A percentile compares a stretch with the other conserved stretches of the same genome.
phyloP scores from a whole-genome alignment of 148 eudicot species.

The Chenopodium berlandieri region DNA sequence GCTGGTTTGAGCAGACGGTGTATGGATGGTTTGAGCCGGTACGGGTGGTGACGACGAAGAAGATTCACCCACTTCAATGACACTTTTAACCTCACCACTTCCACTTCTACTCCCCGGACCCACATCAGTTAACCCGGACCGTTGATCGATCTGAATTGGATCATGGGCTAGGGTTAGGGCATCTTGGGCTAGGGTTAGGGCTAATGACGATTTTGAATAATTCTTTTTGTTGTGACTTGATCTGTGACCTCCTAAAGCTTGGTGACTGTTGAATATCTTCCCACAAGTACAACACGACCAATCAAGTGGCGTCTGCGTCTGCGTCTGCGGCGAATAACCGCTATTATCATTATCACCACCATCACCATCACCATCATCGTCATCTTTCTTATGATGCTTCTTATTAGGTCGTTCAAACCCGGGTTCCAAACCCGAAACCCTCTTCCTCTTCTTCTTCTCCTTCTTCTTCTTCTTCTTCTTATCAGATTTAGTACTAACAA shows the following conservation, averaged over 20 bases:
- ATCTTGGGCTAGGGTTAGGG: background rate
- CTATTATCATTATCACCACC: background rate
- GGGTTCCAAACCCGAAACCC: no score
- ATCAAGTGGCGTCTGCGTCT: background rate
- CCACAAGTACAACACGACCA: constrained; percentile 32
- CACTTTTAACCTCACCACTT: background rate
- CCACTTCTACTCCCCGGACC: background rate
- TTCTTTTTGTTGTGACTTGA: constrained; percentile 35
- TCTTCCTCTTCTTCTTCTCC: background rate
- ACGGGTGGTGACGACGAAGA: no score
- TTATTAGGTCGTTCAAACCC: no score
- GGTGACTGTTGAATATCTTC: constrained; percentile 30
- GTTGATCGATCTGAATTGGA: background rate
- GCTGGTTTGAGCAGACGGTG: background rate
- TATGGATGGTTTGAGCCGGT: background rate
- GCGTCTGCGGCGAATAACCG: no score
- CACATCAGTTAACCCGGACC: background rate
- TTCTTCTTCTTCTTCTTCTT: background rate
- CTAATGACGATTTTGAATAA: background rate
- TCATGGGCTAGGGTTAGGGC: background rate
- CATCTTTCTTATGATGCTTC: background rate
- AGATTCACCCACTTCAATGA: no score
- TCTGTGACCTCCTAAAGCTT: constrained; percentile 44
- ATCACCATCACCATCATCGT: background rate
- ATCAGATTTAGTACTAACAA: background rate